Evolutionary conservation across 2,329 filamentous ascomycete species (phyloP), one percentile per base, ranked within the genome.

Genomic region (Neoascochyta sp.): DNA sequence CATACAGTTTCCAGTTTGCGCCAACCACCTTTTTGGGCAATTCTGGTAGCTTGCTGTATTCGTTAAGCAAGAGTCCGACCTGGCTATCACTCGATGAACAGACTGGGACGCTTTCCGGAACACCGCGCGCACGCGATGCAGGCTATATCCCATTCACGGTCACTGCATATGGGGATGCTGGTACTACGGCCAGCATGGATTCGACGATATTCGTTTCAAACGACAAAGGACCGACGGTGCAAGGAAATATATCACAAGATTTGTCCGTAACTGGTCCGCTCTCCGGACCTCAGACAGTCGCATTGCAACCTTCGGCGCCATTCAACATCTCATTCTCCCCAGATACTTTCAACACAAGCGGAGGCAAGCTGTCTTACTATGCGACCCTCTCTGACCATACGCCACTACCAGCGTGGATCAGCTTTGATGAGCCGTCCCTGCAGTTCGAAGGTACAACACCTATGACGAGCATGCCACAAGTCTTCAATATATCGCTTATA

Each of bases 361-460:
- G 69, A 3, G 62, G 63, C 10, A 70, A 80, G 28, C 77, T 78
- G 14, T 66, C 66, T 35, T 94, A 88, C 60, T 90, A 92, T 54
- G 85, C 86, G 7, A 79, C 83, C 3, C 83, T 85, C 4, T 71
- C 70, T 4, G 76, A 90, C 51, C 84, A 85, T 51, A 85, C 83
- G n/a, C 87, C 88, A 19, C 66, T 95, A 19, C 88, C 88, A 12
- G 81, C 86, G 1, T 95, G 88, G 88, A 68, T 94, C 24, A 66
- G 67, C n/a, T 95, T 95, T 51, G 75, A 92, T 45, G 55, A 74
- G 1, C 56, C 56, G 2, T 69, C 63, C 0, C 65, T 94, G 21
- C 72, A 71, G 1, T 93, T 94, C 48, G 76, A 74, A 1, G 88
- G 88, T 14, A 75, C 65, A 18, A 83, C 82, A 2, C 87, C 86